Percentiles rank a stretch among this genome's conserved stretches.
phyloP scores from a whole-genome alignment of 768 basidiomycete species.

The Coprinopsis cinerea region DNA sequence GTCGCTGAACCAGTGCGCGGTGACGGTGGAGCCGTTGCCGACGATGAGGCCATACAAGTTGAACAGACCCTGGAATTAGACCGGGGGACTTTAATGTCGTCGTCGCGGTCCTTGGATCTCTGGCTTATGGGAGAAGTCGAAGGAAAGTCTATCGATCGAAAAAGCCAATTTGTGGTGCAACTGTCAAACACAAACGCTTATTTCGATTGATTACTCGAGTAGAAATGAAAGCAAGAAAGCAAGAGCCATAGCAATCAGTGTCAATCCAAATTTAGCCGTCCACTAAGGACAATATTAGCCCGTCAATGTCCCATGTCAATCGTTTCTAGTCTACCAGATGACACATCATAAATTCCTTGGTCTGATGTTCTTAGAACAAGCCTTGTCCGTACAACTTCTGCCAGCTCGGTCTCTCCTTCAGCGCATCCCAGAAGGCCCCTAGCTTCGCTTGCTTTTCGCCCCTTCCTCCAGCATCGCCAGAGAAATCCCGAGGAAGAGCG shows the following conservation, averaged over 20 bases:
- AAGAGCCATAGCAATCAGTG: too few relatives aligned
- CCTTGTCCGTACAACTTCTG: constrained; percentile 52
- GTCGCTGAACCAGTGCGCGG: constrained; percentile 17
- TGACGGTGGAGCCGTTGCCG: background rate
- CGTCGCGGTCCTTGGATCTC: background rate
- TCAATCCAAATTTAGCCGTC: background rate
- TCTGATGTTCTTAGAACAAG: constrained; percentile 33
- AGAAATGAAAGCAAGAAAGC: too few relatives aligned
- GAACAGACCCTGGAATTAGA: background rate
- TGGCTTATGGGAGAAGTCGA: background rate
- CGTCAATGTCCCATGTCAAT: too few relatives aligned
- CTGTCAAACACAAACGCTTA: background rate
- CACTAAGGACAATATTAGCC: too few relatives aligned
- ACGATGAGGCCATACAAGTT: background rate
- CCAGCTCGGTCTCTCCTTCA: constrained; percentile 66
- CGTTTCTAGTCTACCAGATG: too few relatives aligned
- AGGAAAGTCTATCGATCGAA: background rate
- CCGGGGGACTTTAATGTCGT: background rate
- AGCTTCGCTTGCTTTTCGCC: constrained; percentile 51
- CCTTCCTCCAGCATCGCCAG: constrained; percentile 25
- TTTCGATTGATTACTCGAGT: too few relatives aligned
- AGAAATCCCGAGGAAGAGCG: constrained; percentile 36
- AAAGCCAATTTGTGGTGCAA: background rate
- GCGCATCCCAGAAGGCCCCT: constrained; percentile 66
- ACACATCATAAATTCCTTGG: too few relatives aligned